Conservation (phyloP, 2,329 filamentous ascomycete genomes). For the Bipolaris bicolor region DNA sequence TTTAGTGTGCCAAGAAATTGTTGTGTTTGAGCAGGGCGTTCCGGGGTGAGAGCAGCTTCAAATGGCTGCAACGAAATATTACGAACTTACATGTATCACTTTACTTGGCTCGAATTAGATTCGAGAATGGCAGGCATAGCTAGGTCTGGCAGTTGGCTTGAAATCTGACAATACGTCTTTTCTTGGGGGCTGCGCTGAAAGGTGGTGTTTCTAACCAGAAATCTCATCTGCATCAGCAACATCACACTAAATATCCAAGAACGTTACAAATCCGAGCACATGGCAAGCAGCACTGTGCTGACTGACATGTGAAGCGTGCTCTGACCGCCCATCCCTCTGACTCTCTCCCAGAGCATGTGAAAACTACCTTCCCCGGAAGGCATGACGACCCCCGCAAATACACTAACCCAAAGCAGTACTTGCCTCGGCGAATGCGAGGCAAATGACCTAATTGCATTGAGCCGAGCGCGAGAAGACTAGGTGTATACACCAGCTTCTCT, state of each 20-base stretch:
- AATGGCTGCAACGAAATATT: conserved; percentile 1
- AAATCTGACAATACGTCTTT: neutral
- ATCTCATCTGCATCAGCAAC: conserved; percentile 3
- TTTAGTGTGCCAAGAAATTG: conserved; percentile 8
- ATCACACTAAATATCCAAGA: neutral
- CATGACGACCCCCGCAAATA: conserved; percentile 23
- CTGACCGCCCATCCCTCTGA: neutral
- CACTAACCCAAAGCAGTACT: conserved; percentile 17
- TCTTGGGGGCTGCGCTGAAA: too few relatives aligned
- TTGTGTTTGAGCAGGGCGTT: conserved; percentile 39
- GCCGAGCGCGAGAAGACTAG: neutral
- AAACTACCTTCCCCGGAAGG: conserved; percentile 17
- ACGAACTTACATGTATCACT: conserved; percentile 1
- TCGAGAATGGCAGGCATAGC: neutral
- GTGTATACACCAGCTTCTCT: neutral
- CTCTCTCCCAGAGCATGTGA: conserved; percentile 27
- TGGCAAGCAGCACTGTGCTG: neutral
- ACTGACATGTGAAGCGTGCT: conserved; percentile 14
- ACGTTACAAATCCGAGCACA: neutral
- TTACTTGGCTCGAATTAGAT: neutral
- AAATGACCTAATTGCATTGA: conserved; percentile 20
- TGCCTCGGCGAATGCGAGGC: conserved; percentile 23
- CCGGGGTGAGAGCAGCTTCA: conserved; percentile 11
- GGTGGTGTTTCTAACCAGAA: neutral
- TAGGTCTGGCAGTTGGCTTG: neutral